phyloP scores from a whole-genome alignment of 1,284 basidiomycete species.

The Leccinum cinnamomeum region DNA sequence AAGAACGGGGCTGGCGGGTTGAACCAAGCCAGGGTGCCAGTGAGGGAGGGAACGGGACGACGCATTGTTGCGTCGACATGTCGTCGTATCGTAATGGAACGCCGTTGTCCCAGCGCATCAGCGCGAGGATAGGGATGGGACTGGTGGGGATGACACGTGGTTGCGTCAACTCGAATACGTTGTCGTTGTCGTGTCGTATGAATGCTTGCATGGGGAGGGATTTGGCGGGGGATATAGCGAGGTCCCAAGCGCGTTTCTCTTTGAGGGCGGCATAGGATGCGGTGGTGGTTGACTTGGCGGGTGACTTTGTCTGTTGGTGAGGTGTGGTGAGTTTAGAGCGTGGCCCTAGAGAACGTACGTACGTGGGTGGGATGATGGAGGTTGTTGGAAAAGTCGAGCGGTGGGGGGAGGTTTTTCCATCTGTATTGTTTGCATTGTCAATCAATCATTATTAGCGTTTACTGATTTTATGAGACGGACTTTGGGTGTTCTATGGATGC shows the following conservation, averaged over 20 bases:
- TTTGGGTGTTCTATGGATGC: constrained; percentile 27
- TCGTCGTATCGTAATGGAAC: no score
- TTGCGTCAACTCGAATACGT: no score
- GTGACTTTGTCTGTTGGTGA: constrained; percentile 40
- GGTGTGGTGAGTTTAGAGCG: no score
- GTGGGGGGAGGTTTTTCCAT: constrained; percentile 60
- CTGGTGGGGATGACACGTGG: no score
- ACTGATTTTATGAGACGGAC: constrained; percentile 6
- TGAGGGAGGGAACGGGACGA: no score
- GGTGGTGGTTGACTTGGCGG: constrained; percentile 41
- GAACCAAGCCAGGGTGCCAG: no score
- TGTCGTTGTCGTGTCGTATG: constrained; percentile 42
- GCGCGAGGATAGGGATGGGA: no score
- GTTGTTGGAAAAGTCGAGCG: constrained; percentile 56
- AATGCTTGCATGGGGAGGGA: constrained; percentile 91
- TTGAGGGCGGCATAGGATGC: constrained; percentile 68
- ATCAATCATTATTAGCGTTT: background rate
- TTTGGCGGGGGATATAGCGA: constrained; percentile 83
- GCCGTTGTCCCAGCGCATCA: no score
- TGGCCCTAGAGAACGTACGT: constrained; percentile 2
- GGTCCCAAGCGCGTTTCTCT: constrained; percentile 83
- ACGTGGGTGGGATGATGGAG: constrained; percentile 30
- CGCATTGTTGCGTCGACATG: no score
- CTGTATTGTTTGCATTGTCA: constrained; percentile 31
- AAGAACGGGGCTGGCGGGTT: no score